Conservation (phyloP, 2,329 filamentous ascomycete species). For the Torrubiella hemipterigena region DNA sequence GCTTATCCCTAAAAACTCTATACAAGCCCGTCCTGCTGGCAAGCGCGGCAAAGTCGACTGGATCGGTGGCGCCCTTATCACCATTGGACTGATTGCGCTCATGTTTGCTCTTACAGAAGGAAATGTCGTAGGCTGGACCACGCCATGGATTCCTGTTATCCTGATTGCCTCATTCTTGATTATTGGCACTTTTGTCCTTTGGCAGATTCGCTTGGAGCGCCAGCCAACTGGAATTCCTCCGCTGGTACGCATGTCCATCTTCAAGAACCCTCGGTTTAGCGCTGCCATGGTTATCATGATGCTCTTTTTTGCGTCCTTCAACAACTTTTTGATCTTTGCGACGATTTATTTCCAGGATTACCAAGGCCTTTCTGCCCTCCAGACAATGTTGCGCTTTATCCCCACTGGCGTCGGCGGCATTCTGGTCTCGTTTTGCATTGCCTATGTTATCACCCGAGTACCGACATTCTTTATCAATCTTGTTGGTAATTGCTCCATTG, state of each 20-base stretch:
- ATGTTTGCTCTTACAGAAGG: slow-evolving; percentile 58
- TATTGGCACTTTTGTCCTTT: slow-evolving; percentile 42
- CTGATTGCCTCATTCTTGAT: slow-evolving; percentile 47
- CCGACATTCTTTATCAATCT: slow-evolving; percentile 45
- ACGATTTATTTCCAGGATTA: slow-evolving; percentile 63
- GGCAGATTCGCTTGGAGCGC: slow-evolving; percentile 38
- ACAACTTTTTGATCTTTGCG: slow-evolving; percentile 54
- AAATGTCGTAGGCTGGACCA: slow-evolving; percentile 56
- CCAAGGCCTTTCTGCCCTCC: slow-evolving; percentile 46
- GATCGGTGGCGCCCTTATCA: slow-evolving; percentile 53
- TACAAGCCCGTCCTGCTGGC: slow-evolving; percentile 11
- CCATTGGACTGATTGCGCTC: slow-evolving; percentile 47
- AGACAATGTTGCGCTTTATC: slow-evolving; percentile 57
- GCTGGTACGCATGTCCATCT: slow-evolving; percentile 56
- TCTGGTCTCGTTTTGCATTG: slow-evolving; percentile 42
- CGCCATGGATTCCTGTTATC: slow-evolving; percentile 47
- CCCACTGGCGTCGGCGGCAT: slow-evolving; percentile 51
- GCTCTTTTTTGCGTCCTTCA: slow-evolving; percentile 56
- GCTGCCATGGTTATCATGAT: slow-evolving; percentile 54
- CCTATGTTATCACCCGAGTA: slow-evolving; percentile 43
- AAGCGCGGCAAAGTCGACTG: slow-evolving; percentile 46
- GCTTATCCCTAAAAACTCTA: slow-evolving; percentile 29
- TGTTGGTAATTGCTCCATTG: slow-evolving; percentile 43
- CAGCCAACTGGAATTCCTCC: slow-evolving; percentile 28
- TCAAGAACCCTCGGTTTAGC: slow-evolving; percentile 45